These are phyloP conservation scores for Fagopyrum esculentum DNA, from an alignment of 148 eudicot genomes.

Conservation along the genomic window DNA sequence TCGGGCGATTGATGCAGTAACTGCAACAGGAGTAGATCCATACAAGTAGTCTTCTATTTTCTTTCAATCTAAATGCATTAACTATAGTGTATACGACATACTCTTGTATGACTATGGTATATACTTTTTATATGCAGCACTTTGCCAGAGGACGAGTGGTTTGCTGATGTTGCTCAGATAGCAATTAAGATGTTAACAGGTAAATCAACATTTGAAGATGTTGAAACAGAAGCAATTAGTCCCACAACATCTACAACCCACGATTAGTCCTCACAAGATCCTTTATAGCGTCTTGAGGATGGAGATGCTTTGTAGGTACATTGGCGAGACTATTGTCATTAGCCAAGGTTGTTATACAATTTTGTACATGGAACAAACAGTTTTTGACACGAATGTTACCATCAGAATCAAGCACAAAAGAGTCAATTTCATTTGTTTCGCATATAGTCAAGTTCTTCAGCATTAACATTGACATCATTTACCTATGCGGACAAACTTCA, in stretches of 20 bases:
- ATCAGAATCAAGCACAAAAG: background rate
- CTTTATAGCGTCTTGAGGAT: background rate
- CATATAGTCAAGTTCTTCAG: background rate
- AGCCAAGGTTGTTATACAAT: background rate
- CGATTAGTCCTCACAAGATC: background rate
- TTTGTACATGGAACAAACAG: background rate
- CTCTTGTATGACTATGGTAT: background rate
- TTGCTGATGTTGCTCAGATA: conserved; percentile 76
- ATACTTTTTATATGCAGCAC: conserved; percentile 30
- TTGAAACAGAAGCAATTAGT: conserved; percentile 40
- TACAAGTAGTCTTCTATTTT: conserved; percentile 43
- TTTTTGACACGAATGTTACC: background rate
- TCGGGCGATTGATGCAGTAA: conserved; percentile 78
- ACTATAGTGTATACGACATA: background rate
- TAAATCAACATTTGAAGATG: conserved; percentile 35
- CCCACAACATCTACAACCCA: conserved; percentile 44
- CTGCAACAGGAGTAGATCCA: conserved; percentile 77
- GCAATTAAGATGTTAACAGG: conserved; percentile 74
- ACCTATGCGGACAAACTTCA: background rate
- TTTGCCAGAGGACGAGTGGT: conserved; percentile 97
- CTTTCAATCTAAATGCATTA: background rate
- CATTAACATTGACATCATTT: background rate
- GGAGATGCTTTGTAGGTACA: background rate
- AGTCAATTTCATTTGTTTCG: background rate
- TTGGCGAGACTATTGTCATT: background rate